phyloP scores from a whole-genome alignment of 495 filamentous ascomycete species.

The Thermothielavioides terrestris region DNA sequence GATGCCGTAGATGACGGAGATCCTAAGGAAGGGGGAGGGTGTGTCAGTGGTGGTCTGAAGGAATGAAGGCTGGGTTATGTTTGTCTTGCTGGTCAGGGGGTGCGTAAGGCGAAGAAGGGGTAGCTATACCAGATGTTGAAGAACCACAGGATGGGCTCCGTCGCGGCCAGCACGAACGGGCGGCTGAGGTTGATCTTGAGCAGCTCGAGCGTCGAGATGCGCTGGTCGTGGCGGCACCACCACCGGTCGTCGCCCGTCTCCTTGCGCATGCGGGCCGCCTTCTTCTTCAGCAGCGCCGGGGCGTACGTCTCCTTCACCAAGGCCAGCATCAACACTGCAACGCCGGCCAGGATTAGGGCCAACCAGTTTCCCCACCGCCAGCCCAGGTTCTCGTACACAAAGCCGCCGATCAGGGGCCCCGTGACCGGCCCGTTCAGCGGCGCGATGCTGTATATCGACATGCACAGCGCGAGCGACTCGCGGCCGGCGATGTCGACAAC shows the following conservation, averaged over 20 bases:
- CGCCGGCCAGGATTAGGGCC: conserved; percentile 57
- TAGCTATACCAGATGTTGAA: conserved; percentile 56
- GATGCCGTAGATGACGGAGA: conserved; percentile 54
- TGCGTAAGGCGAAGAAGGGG: neutral
- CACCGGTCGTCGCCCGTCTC: conserved; percentile 66
- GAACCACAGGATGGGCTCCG: conserved; percentile 79
- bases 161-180: conserved; percentile 69
- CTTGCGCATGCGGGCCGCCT: conserved; percentile 59
- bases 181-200: conserved; percentile 65
- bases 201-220: conserved; percentile 33
- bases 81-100: neutral
- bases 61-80: neutral
- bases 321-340: conserved; percentile 43
- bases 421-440: conserved; percentile 68
- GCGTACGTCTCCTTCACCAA: conserved; percentile 69
- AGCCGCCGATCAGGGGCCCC: conserved; percentile 64
- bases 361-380: conserved; percentile 86
- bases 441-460: conserved; percentile 69
- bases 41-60: neutral
- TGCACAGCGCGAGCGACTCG: conserved; percentile 59
- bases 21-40: conserved; percentile 22
- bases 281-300: conserved; percentile 60
- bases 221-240: conserved; percentile 69
- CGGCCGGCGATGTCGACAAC: conserved; percentile 69
- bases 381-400: conserved; percentile 65